phyloP scores from a whole-genome alignment of 116 monocot species.

The Zostera marina region DNA sequence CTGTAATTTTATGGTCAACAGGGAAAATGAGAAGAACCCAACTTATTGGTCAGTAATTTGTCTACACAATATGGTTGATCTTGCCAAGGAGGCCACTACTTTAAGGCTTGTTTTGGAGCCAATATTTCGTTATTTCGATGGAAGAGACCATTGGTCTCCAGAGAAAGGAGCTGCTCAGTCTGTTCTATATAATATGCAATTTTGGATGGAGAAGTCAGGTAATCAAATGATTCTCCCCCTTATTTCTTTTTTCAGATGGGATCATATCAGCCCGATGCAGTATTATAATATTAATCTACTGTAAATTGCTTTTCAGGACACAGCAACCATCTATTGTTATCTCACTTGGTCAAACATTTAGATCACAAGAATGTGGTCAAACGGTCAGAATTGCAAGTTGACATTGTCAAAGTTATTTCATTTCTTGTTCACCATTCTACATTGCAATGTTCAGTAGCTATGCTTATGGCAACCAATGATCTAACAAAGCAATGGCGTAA shows the following conservation, averaged over 20 bases:
- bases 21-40: conserved; percentile 34
- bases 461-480: conserved; percentile 55
- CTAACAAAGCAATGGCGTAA: conserved; percentile 78
- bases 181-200: conserved; percentile 60
- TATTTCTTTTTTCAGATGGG: background rate
- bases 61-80: conserved; percentile 61
- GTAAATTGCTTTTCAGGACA: conserved; percentile 34
- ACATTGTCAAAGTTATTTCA: conserved; percentile 41
- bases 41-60: conserved; percentile 75
- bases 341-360: conserved; percentile 67
- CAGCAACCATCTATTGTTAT: conserved; percentile 54
- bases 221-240: background rate
- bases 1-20: background rate
- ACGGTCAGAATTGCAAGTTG: conserved; percentile 36
- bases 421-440: conserved; percentile 39
- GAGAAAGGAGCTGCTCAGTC: conserved; percentile 53
- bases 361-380: conserved; percentile 82
- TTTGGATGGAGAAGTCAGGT: conserved; percentile 71
- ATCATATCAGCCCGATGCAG: background rate
- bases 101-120: conserved; percentile 80
- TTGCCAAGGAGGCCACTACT: conserved; percentile 94
- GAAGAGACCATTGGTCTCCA: conserved; percentile 50
- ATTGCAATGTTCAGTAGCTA: conserved; percentile 35
- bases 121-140: conserved; percentile 60
- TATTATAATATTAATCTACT: too few species aligned